phyloP scores from a whole-genome alignment of 225 moss, liverwort and hornwort genomes.

The Pseudisothecium myosuroides region DNA sequence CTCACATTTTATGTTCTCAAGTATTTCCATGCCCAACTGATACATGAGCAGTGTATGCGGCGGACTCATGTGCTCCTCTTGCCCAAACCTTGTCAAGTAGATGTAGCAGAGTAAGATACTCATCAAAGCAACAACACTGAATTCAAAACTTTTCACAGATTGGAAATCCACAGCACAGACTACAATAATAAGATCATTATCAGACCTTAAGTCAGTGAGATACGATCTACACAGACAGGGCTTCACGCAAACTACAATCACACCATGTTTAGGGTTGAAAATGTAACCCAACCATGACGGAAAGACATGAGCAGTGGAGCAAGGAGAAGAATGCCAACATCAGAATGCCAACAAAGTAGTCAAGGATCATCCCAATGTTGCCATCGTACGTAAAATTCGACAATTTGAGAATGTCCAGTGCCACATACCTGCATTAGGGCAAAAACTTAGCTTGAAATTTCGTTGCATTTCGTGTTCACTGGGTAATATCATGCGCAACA shows the following conservation, averaged over 20 bases:
- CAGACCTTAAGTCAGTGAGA: neutral
- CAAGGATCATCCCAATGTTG: slow-evolving; percentile 12
- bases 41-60: slow-evolving; percentile 26
- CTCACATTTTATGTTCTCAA: slow-evolving; percentile 31
- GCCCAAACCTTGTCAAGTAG: slow-evolving; percentile 15
- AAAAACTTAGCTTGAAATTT: neutral
- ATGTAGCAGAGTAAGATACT: neutral
- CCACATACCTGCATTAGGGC: slow-evolving; percentile 15
- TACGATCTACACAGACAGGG: neutral
- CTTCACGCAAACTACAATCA: neutral
- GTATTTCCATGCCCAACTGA: slow-evolving; percentile 20
- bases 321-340: slow-evolving; percentile 8
- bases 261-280: neutral
- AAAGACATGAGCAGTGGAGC: neutral
- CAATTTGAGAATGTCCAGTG: slow-evolving; percentile 25
- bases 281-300: neutral
- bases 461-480: neutral
- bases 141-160: neutral
- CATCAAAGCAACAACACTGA: neutral
- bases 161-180: neutral
- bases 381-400: slow-evolving; percentile 16
- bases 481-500: neutral
- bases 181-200: neutral
- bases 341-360: slow-evolving; percentile 37
- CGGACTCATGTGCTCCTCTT: slow-evolving; percentile 25